Evolutionary conservation across 345 rosid genomes (phyloP).

Genomic region (Pistacia vera): DNA sequence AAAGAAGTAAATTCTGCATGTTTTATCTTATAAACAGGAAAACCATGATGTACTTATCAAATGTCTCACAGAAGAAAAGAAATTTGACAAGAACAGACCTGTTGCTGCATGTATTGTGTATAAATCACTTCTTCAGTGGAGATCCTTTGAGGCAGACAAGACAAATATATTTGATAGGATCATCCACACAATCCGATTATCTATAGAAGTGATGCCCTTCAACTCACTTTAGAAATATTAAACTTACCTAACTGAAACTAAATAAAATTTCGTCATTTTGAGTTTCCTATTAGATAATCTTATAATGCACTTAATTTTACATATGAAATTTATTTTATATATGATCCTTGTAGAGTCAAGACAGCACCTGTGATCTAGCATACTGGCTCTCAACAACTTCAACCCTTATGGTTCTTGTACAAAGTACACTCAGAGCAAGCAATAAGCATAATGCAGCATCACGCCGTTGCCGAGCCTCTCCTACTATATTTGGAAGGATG

Average conservation of each 20-base stretch:
- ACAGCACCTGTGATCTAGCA: conserved; percentile 48
- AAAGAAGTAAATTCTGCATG: neutral
- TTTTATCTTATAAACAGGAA: conserved; percentile 42
- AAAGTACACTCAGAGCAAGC: conserved; percentile 61
- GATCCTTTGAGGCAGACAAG: conserved; percentile 68
- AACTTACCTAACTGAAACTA: neutral
- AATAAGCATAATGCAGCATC: conserved; percentile 40
- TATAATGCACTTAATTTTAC: neutral
- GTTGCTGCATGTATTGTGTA: conserved; percentile 59
- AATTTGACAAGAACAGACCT: conserved; percentile 50
- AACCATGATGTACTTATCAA: conserved; percentile 55
- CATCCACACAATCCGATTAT: conserved; percentile 48
- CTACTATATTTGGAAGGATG: conserved; percentile 49
- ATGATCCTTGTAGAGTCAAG: conserved; percentile 39
- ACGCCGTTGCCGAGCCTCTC: conserved; percentile 42
- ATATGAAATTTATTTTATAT: conserved; percentile 9
- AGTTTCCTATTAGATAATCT: neutral
- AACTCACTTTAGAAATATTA: neutral
- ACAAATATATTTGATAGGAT: conserved; percentile 61
- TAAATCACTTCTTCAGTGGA: conserved; percentile 64
- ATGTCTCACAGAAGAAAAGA: conserved; percentile 47
- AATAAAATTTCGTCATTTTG: conserved; percentile 1
- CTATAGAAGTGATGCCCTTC: conserved; percentile 45
- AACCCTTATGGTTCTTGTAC: conserved; percentile 60
- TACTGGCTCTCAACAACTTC: conserved; percentile 73